Evolutionary conservation across 176 grass and related monocot species (phyloP), one percentile per base, ranked within the genome.

Genomic region (Rhynchospora pubera): DNA sequence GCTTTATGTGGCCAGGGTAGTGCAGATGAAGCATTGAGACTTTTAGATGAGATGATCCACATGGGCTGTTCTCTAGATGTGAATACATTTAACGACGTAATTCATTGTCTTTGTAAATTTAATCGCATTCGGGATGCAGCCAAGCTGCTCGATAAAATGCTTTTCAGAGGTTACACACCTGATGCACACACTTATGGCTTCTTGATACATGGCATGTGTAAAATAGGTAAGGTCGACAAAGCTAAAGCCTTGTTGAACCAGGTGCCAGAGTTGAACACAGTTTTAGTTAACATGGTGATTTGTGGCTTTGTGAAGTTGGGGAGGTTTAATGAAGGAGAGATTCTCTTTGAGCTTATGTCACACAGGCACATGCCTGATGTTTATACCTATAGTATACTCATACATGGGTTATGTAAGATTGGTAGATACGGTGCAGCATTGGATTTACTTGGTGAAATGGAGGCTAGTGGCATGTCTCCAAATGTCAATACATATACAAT

Each of bases 41-140:
- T 94, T 62, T 85, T 98, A 10, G 90, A 98, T 15, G 92, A 98
- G 85, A 98, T 98, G 92, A 82, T 94, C 80, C 85, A 94, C 32
- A 94, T 92, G 90, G 90, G 87, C 1, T 97, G 95, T 56, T 66
- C 87, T 1, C 85, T 84, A 3, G 90, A 94, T 50, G 87, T 83
- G 6, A 78, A 91, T 56, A 97, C 95, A 59, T 94, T 97, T 46
- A 87, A 97, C 14, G 88, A 91, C 47, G 72, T 97, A 0, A 87
- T 97, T 50, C 66, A 32, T 5, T 90, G 77, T 14, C 82, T 97
- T 42, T 97, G 95, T 59, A 72, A 82, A 57, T 75, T 88, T 15
- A 88, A 87, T 1, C 69, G 67, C 15, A 46, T 93, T 7, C 83
- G 73, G 0, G 95, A 94, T 56, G 92, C 92, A 1, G 88, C 83